Evolutionary conservation across 495 filamentous ascomycete species (phyloP), one percentile per base, ranked within the genome.

Genomic region (Penicillium turbatum): DNA sequence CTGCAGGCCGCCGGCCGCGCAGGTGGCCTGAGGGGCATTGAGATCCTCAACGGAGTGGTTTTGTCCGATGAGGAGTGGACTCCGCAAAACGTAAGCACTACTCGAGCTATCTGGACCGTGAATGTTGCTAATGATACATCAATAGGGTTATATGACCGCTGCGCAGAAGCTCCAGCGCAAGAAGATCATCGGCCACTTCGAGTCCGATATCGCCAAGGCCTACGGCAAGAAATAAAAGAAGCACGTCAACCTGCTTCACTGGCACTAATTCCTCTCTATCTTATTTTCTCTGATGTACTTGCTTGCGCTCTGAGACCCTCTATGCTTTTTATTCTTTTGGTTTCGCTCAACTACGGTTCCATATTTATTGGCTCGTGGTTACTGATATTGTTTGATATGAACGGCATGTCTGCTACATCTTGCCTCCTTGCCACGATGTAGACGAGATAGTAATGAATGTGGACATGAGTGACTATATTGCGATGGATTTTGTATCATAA

Each of bases 41-140:
- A 98, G 75, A 89, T 97, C 45, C 86, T 98, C 60, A 86, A 90
- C 53, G 93, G 93, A 55, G 90, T 95, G 13, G 90, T 96, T 6
- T 68, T 98, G 65, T 87, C 90, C 1, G 91, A 96, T 57, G 92
- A 98, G 70, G 93, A 98, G 68, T 98, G 93, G 93, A 97, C 87
- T 24, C 88, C 93, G 45, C 87, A 95, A 48, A 97, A 95, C 72
- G 92, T 95, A 79, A 84, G 90, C 79, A 48, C 10, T 10, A 30
- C 26, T 27, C 30, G 4, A 34, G 12, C 5, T 6, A 52, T 6
- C 19, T 35, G 11, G 27, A 30, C 35, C 10, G 15, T 32, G 7
- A 31, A 39, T 3, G 32, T 1, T 35, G 40, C 62, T 70, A 61
- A 71, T 60, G 24, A 13, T 31, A 32, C 9, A 29, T 45, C 4